Evolutionary conservation across 768 basidiomycete genomes (phyloP).

Genomic region (Pleurotus ostreatus): DNA sequence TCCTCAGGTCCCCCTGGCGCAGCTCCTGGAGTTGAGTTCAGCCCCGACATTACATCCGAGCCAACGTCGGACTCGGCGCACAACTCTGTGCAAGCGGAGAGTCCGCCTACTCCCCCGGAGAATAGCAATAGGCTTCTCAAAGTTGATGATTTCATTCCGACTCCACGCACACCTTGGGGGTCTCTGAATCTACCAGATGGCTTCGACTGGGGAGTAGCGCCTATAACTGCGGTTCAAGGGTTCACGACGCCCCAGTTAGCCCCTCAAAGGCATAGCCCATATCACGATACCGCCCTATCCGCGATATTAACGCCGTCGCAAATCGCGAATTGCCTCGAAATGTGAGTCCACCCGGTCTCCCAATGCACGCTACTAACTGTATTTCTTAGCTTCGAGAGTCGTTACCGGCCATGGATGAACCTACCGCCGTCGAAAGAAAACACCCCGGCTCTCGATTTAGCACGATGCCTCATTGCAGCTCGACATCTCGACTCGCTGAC

Average conservation of each 20-base stretch:
- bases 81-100: not conserved
- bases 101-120: not conserved
- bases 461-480: conserved; percentile 42
- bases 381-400: conserved; percentile 33
- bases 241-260: conserved; percentile 21
- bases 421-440: conserved; percentile 28
- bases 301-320: conserved; percentile 30
- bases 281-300: conserved; percentile 17
- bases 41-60: not conserved
- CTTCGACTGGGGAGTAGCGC: conserved; percentile 40
- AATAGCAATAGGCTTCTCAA: not conserved
- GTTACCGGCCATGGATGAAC: conserved; percentile 42
- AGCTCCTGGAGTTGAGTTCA: not conserved
- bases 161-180: conserved; percentile 30
- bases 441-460: conserved; percentile 35
- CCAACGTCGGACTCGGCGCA: not conserved
- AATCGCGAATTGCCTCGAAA: conserved; percentile 30
- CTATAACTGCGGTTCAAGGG: conserved; percentile 43
- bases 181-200: conserved; percentile 32
- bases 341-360: conserved; percentile 23
- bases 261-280: not conserved
- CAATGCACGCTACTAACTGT: too few relatives aligned
- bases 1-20: not conserved
- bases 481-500: conserved; percentile 35
- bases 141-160: conserved; percentile 29